A percentile compares a stretch with the other conserved stretches of the same genome.
Conservation (phyloP, 805 yeast species). For the Lachancea nothofagi region DNA sequence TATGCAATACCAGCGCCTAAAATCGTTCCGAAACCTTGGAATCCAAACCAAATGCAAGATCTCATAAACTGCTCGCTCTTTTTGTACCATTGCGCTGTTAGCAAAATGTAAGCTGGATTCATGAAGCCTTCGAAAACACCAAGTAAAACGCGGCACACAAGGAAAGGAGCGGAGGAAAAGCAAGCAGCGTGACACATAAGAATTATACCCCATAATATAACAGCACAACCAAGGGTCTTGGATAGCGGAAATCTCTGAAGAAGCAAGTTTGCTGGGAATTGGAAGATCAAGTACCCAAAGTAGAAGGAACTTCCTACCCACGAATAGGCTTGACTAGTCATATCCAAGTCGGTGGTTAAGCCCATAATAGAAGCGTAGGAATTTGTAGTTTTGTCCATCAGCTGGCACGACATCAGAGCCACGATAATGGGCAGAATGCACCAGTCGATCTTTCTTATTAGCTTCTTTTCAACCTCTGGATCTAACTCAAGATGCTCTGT, state of each 20-base stretch:
- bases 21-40: slow-evolving; percentile 40
- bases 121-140: slow-evolving; percentile 41
- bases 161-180: slow-evolving; percentile 5
- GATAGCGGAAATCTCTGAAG: slow-evolving; percentile 42
- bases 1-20: slow-evolving; percentile 46
- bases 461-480: slow-evolving; percentile 26
- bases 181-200: slow-evolving; percentile 34
- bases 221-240: slow-evolving; percentile 32
- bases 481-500: slow-evolving; percentile 12
- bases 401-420: slow-evolving; percentile 34
- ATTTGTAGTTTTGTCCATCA: slow-evolving; percentile 37
- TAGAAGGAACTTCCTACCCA: slow-evolving; percentile 44
- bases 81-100: slow-evolving; percentile 46
- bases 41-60: slow-evolving; percentile 39
- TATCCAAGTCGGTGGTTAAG: slow-evolving; percentile 32
- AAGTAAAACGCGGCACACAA: slow-evolving; percentile 32
- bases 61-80: slow-evolving; percentile 34
- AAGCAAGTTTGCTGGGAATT: slow-evolving; percentile 38
- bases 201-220: slow-evolving; percentile 35
- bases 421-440: slow-evolving; percentile 36
- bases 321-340: slow-evolving; percentile 36
- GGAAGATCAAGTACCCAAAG: slow-evolving; percentile 43
- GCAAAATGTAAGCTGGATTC: slow-evolving; percentile 41
- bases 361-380: slow-evolving; percentile 39
- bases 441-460: slow-evolving; percentile 37